A percentile compares a stretch with the other conserved stretches of the same genome.
These are phyloP conservation scores for Penicillium sp. DNA, from an alignment of 2,329 filamentous ascomycete genomes.

Conservation along the genomic window DNA sequence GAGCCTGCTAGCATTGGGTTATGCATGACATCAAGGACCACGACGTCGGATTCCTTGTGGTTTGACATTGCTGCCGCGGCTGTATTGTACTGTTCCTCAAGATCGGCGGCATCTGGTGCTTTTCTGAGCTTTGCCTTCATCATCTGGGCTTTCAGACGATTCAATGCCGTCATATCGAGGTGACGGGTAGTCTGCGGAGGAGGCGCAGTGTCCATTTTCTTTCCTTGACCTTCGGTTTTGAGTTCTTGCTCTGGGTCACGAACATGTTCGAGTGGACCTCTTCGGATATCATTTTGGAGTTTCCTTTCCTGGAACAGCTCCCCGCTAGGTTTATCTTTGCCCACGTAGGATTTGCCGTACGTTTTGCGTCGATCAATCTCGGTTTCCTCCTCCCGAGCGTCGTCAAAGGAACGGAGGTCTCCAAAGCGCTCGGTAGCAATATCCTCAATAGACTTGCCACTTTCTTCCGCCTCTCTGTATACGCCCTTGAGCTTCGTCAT, in stretches of 20 bases:
- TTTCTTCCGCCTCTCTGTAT: conserved; percentile 75
- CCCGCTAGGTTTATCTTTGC: conserved; percentile 82
- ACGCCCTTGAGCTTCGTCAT: conserved; percentile 93
- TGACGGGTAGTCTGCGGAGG: conserved; percentile 51
- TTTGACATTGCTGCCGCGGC: conserved; percentile 65
- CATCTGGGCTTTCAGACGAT: conserved; percentile 86
- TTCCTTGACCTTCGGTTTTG: conserved; percentile 52
- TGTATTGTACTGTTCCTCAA: conserved; percentile 81
- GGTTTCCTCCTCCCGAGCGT: conserved; percentile 87
- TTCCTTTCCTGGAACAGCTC: conserved; percentile 79
- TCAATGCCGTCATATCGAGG: conserved; percentile 76
- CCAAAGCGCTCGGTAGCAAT: conserved; percentile 81
- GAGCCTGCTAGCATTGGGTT: conserved; percentile 80
- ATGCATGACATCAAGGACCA: conserved; percentile 84
- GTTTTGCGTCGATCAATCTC: conserved; percentile 79
- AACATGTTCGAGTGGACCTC: conserved; percentile 31
- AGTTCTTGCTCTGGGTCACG: conserved; percentile 39
- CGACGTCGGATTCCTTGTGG: conserved; percentile 62
- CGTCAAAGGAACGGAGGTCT: conserved; percentile 79
- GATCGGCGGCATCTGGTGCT: conserved; percentile 68
- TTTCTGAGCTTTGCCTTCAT: conserved; percentile 91
- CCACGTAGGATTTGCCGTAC: conserved; percentile 81
- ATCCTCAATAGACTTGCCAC: conserved; percentile 71
- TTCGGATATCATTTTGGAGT: conserved; percentile 55
- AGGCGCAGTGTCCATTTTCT: conserved; percentile 57